Base-by-base conservation (phyloP, 2,329 filamentous ascomycete species). In the Botrytis byssoidea region DNA sequence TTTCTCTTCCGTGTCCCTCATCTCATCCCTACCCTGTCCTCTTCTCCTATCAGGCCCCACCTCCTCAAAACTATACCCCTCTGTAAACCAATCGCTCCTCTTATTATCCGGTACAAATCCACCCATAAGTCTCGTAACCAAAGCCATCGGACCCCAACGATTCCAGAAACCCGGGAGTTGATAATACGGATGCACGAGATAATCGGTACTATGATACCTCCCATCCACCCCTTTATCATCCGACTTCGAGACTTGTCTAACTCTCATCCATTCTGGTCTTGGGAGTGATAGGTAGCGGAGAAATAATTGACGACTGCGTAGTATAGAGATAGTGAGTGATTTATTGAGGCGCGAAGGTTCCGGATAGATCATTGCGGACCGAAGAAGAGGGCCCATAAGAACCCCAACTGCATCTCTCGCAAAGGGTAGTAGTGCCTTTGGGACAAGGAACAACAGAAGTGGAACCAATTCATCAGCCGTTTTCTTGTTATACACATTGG, bases 131-230 rank as follows among this genome's bases (percentile, higher is more conserved):
- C 85, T 80, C 32, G 83, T 80, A 6, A 88, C 73, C 84, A 86
- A 86, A 0, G 86, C 89, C 74, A 81, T 80, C 0, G 86, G 90
- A 3, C 88, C 88, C 89, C 88, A 93, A 74, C 88, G 87, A 78
- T 86, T 88, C 88, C 86, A 88, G 59, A 88, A 81, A 0, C 87
- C 91, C 42, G 85, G 85, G 74, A 87, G 85, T 37, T 88, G 84
- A 81, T 93, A 93, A 82, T 88, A 92, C 3, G 91, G 92, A 65
- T 89, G 87, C 18, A 88, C 87, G 40, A 90, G 85, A 82, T 89
- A 92, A 55, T 83, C 77, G 0, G 83, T 80, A 78, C 82, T 80
- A 71, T 85, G 84, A 75, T 89, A 85, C 4, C 87, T 86, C 0
- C 87, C 87, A 0, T 87, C 86, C 6, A 46, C 29, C 44, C 85